phyloP scores from a whole-genome alignment of 192 early-diverging fungal genomes.

The Podila minutissima region DNA sequence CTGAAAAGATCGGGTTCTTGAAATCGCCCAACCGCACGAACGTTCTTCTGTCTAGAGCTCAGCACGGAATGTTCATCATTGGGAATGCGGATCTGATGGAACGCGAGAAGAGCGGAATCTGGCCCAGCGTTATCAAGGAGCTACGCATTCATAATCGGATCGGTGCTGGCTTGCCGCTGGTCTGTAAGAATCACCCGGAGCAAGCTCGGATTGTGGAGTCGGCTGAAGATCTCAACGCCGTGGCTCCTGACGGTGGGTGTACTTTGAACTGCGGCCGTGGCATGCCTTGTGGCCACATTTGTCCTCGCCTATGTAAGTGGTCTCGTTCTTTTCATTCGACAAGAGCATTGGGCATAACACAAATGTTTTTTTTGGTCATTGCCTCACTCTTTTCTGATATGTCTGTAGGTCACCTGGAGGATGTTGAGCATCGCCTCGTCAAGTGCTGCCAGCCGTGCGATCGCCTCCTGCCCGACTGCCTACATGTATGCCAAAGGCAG shows the following conservation, averaged over 20 bases:
- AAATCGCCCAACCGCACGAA: conserved; percentile 64
- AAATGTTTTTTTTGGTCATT: too few relatives aligned
- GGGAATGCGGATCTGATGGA: conserved; percentile 56
- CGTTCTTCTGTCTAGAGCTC: conserved; percentile 64
- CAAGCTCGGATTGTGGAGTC: conserved; percentile 26
- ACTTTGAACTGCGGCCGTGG: conserved; percentile 38
- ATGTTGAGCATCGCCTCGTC: conserved; percentile 52
- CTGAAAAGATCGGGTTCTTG: conserved; percentile 60
- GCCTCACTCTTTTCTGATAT: too few relatives aligned
- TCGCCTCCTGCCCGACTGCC: conserved; percentile 48
- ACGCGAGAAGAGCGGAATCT: too few relatives aligned
- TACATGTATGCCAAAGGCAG: conserved; percentile 55
- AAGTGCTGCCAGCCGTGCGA: conserved; percentile 54
- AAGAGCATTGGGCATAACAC: too few relatives aligned
- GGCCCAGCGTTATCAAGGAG: too few relatives aligned
- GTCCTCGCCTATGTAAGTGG: conserved; percentile 47
- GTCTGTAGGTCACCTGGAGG: conserved; percentile 58
- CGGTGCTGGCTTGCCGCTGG: conserved; percentile 48
- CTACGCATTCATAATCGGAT: too few relatives aligned
- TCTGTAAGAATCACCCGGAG: conserved; percentile 59
- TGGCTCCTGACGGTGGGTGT: conserved; percentile 66
- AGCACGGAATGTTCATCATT: conserved; percentile 68
- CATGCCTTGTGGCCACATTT: conserved; percentile 64
- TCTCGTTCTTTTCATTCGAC: background rate
- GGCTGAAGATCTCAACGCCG: conserved; percentile 32